These are phyloP conservation scores for Fusarium heterosporum DNA, from an alignment of 2,329 filamentous ascomycete species.

Conservation along the genomic window DNA sequence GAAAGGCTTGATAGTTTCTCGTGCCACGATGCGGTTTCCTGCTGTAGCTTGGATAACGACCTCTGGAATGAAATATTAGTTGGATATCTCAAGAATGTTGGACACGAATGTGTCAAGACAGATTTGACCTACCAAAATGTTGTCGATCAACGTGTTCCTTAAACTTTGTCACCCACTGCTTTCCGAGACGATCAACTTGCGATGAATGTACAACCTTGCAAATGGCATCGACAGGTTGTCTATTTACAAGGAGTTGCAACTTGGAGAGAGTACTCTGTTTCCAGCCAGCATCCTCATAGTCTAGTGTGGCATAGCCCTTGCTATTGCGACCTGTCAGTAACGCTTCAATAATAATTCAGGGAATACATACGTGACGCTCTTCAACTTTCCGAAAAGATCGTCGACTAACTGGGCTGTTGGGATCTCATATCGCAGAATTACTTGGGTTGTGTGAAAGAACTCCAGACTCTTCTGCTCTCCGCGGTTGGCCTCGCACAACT, in stretches of 20 bases:
- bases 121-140: conserved; percentile 74
- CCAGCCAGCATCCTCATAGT: conserved; percentile 97
- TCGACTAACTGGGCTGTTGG: conserved; percentile 92
- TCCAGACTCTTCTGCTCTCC: conserved; percentile 88
- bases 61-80: conserved; percentile 61
- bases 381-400: conserved; percentile 96
- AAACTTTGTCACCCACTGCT: conserved; percentile 93
- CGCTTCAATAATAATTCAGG: accelerated
- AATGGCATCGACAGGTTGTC: conserved; percentile 91
- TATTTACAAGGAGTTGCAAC: conserved; percentile 93
- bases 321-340: conserved; percentile 41
- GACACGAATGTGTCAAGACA: neutral
- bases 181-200: conserved; percentile 83
- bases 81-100: neutral
- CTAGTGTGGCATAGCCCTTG: conserved; percentile 94
- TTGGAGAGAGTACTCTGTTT: conserved; percentile 83
- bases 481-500: conserved; percentile 90
- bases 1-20: conserved; percentile 96
- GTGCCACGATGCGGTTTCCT: conserved; percentile 83
- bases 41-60: conserved; percentile 93
- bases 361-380: conserved; percentile 75
- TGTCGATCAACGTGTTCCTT: conserved; percentile 96
- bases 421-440: conserved; percentile 92
- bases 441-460: conserved; percentile 92
- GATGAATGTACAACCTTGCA: conserved; percentile 87